Percentiles rank a stretch among this genome's conserved stretches.
These are phyloP conservation scores for Eucalyptus sp. DNA, from an alignment of 345 rosid genomes.

Conservation along the genomic window DNA sequence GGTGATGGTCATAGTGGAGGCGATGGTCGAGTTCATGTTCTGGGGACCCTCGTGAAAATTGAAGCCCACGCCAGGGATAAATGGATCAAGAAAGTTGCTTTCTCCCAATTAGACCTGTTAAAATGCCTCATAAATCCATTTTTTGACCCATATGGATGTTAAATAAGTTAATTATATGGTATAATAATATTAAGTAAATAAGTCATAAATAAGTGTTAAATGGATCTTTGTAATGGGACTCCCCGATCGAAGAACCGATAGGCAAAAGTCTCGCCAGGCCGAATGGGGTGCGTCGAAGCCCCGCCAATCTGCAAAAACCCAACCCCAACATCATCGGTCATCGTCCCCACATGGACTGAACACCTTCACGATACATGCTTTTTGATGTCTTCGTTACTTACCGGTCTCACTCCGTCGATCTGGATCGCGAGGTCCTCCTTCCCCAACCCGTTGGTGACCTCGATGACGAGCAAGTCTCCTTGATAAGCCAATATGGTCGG, in stretches of 20 bases:
- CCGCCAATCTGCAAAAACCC: not conserved
- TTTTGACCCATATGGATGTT: not conserved
- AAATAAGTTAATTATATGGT: no score
- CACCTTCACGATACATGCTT: not conserved
- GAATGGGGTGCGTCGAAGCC: not conserved
- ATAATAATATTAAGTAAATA: no score
- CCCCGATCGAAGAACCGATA: not conserved
- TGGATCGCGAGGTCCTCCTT: not conserved
- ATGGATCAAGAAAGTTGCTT: not conserved
- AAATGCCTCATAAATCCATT: not conserved
- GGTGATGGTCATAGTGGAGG: not conserved
- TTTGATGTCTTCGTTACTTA: not conserved
- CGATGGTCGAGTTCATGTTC: not conserved
- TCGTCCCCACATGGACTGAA: not conserved
- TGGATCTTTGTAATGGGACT: not conserved
- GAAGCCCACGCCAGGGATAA: not conserved
- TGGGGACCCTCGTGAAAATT: not conserved
- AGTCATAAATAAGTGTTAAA: no score
- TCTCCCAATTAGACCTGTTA: not conserved
- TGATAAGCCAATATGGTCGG: not conserved
- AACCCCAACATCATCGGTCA: not conserved
- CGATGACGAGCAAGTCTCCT: not conserved
- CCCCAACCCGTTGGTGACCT: not conserved
- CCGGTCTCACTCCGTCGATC: not conserved
- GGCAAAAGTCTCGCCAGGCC: not conserved